These are phyloP conservation scores for Saccharomycopsis malanga DNA, from an alignment of 805 yeast genomes.

Conservation along the genomic window DNA sequence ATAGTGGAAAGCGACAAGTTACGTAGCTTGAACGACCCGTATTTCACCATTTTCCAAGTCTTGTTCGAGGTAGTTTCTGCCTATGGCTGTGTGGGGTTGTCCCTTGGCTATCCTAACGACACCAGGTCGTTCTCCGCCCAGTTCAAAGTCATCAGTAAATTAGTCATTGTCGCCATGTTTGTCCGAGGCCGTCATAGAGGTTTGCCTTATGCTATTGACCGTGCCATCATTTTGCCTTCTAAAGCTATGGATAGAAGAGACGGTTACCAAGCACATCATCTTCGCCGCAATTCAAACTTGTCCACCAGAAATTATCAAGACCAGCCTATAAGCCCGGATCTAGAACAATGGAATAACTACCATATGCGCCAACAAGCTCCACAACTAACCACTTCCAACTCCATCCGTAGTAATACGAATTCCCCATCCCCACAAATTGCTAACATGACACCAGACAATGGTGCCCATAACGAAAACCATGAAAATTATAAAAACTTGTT, in stretches of 20 bases:
- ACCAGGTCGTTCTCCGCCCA: conserved; percentile 67
- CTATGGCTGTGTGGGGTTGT: conserved; percentile 93
- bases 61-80: conserved; percentile 90
- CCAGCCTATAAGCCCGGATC: background rate
- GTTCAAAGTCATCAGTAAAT: conserved; percentile 66
- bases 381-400: background rate
- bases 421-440: no score
- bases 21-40: conserved; percentile 34
- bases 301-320: background rate
- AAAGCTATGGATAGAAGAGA: conserved; percentile 59
- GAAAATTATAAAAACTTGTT: no score
- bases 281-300: conserved; percentile 1
- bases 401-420: background rate
- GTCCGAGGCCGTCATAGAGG: conserved; percentile 96
- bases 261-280: conserved; percentile 47
- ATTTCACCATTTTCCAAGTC: conserved; percentile 62
- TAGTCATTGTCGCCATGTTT: conserved; percentile 84
- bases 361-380: background rate
- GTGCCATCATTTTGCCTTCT: conserved; percentile 85
- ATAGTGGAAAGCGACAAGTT: conserved; percentile 73
- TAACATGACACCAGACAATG: no score
- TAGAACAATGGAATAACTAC: background rate
- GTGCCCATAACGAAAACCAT: background rate
- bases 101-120: conserved; percentile 70
- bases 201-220: conserved; percentile 83